Percentiles rank a stretch among this genome's conserved stretches.
These are phyloP conservation scores for Syzygium syzygioides DNA, from an alignment of 441 rosid genomes.

Conservation along the genomic window DNA sequence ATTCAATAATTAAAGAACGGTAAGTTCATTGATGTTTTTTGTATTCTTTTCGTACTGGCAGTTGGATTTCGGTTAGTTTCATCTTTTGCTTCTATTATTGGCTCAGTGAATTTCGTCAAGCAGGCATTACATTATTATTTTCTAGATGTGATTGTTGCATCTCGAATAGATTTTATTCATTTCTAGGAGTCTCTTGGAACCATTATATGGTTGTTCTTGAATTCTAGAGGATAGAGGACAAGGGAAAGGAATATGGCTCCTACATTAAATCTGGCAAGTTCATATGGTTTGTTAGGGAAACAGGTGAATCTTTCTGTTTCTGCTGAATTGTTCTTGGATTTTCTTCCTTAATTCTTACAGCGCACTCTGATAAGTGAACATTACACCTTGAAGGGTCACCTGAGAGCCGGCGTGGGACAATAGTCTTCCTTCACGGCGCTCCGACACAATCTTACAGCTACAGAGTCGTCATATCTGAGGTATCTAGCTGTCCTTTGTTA, in stretches of 20 bases:
- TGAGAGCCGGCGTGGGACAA: conserved; percentile 61
- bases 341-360: neutral
- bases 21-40: neutral
- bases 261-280: conserved; percentile 57
- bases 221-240: conserved; percentile 84
- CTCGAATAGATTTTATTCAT: neutral
- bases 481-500: conserved; percentile 4
- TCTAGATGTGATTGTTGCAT: neutral
- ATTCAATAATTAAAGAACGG: neutral
- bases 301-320: conserved; percentile 42
- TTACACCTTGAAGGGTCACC: conserved; percentile 47
- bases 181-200: neutral
- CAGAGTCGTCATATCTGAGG: conserved; percentile 90
- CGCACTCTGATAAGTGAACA: neutral
- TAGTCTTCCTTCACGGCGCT: conserved; percentile 86
- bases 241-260: conserved; percentile 73
- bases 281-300: conserved; percentile 87
- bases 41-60: neutral
- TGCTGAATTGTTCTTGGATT: neutral
- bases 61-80: neutral
- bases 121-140: neutral
- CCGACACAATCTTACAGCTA: conserved; percentile 90
- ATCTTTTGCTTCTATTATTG: neutral
- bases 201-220: neutral
- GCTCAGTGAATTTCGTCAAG: neutral